Conservation (phyloP, 345 rosid species). For the Rubroshorea leprosula region DNA sequence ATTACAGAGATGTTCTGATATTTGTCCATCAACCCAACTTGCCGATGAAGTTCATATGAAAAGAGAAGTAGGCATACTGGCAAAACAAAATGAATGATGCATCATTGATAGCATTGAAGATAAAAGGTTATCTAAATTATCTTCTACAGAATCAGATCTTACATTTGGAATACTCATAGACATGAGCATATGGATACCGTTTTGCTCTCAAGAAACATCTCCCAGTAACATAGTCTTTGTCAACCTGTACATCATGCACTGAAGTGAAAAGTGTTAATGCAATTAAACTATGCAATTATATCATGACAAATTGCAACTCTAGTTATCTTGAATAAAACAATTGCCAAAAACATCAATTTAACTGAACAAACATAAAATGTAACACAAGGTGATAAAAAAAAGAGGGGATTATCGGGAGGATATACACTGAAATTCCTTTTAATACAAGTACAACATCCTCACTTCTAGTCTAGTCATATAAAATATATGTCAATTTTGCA, state of each 20-base stretch:
- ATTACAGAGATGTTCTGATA: conserved; percentile 53
- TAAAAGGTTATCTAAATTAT: conserved; percentile 3
- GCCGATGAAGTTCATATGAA: conserved; percentile 72
- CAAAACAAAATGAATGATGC: conserved; percentile 15
- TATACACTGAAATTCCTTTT: too few relatives aligned
- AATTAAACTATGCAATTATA: background rate
- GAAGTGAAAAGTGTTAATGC: conserved; percentile 12
- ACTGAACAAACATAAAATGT: too few relatives aligned
- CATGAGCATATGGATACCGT: conserved; percentile 51
- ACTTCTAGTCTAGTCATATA: too few relatives aligned
- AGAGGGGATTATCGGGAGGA: too few relatives aligned
- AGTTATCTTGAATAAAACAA: too few relatives aligned
- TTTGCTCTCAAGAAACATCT: conserved; percentile 37
- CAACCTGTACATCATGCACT: conserved; percentile 44
- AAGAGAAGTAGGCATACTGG: conserved; percentile 72
- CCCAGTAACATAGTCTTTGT: conserved; percentile 58
- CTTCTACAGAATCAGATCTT: conserved; percentile 20
- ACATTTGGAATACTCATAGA: conserved; percentile 83
- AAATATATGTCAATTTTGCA: too few relatives aligned
- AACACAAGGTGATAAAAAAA: too few relatives aligned
- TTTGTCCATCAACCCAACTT: conserved; percentile 39
- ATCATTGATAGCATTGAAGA: conserved; percentile 12
- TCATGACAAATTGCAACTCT: too few relatives aligned
- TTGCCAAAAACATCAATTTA: too few relatives aligned
- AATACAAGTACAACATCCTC: too few relatives aligned